A percentile compares a stretch with the other conserved stretches of the same genome.
phyloP scores from a whole-genome alignment of 1,284 basidiomycete species.

The Puccinia hordei region DNA sequence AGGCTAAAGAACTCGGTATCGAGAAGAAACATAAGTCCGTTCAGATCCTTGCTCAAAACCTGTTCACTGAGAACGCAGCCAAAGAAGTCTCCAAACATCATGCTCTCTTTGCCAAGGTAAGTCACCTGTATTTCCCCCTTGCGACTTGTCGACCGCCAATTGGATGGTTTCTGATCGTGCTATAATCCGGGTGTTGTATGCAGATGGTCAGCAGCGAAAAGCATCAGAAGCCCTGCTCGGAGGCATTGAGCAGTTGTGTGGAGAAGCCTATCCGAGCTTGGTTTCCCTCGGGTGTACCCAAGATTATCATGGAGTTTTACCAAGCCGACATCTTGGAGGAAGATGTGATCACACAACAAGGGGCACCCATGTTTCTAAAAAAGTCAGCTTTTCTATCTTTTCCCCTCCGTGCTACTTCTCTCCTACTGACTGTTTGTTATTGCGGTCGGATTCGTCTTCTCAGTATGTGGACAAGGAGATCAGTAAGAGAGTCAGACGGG shows the following conservation, averaged over 20 bases:
- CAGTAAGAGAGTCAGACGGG: conserved; percentile 92
- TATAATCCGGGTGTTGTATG: neutral
- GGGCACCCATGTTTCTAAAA: conserved; percentile 96
- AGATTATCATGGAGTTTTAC: conserved; percentile 93
- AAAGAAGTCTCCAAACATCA: conserved; percentile 73
- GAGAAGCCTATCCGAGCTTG: conserved; percentile 68
- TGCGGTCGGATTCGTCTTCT: neutral
- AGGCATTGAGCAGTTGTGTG: conserved; percentile 80
- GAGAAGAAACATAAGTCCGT: conserved; percentile 94
- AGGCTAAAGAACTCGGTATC: conserved; percentile 87
- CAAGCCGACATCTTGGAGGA: conserved; percentile 92
- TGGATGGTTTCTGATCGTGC: neutral
- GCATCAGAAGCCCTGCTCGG: conserved; percentile 89
- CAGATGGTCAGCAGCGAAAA: conserved; percentile 71
- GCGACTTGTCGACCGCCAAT: neutral
- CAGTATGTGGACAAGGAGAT: conserved; percentile 93
- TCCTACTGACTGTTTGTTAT: neutral
- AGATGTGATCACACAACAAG: conserved; percentile 83
- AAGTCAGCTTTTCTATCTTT: neutral
- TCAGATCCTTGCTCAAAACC: conserved; percentile 82
- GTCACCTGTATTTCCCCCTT: no score
- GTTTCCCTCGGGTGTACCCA: conserved; percentile 69
- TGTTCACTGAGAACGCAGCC: conserved; percentile 78
- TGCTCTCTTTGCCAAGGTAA: conserved; percentile 77
- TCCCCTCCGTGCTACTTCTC: neutral